Evolutionary conservation across 2,329 filamentous ascomycete species (phyloP).

Genomic region (Calonectria hawksworthii): DNA sequence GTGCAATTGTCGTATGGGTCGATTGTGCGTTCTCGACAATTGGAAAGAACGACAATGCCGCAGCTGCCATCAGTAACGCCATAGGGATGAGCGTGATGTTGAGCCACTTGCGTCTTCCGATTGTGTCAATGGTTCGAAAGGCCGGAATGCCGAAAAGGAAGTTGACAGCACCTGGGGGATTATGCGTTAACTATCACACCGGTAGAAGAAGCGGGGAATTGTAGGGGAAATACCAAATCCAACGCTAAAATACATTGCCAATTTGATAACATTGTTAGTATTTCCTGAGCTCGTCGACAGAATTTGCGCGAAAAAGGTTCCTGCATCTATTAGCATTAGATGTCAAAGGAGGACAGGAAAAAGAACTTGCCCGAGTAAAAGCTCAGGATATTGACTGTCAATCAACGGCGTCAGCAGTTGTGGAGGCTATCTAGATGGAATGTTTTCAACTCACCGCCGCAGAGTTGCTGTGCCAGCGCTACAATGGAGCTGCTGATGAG

Average conservation of each 20-base stretch:
- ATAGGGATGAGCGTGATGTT: not conserved
- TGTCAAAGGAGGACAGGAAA: rapidly evolving
- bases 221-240: not conserved
- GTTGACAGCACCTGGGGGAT: constrained; percentile 48
- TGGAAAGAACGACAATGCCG: constrained; percentile 49
- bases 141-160: constrained; percentile 56
- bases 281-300: not conserved
- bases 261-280: constrained; percentile 1
- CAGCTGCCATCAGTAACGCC: constrained; percentile 44
- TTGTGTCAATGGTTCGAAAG: constrained; percentile 38
- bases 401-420: not conserved
- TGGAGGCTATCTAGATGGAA: constrained; percentile 36
- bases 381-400: constrained; percentile 51
- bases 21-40: constrained; percentile 34
- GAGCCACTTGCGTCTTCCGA: constrained; percentile 59
- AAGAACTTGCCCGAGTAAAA: constrained; percentile 57
- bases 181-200: constrained; percentile 42
- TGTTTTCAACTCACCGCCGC: constrained; percentile 36
- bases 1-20: constrained; percentile 34
- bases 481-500: constrained; percentile 44
- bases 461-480: constrained; percentile 46
- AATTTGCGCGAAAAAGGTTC: not conserved
- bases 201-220: constrained; percentile 44
- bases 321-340: not conserved
- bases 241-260: constrained; percentile 61